A percentile compares a stretch with the other conserved stretches of the same genome.
Evolutionary conservation across 768 basidiomycete genomes (phyloP).

Genomic region (Hygrophorus russula): DNA sequence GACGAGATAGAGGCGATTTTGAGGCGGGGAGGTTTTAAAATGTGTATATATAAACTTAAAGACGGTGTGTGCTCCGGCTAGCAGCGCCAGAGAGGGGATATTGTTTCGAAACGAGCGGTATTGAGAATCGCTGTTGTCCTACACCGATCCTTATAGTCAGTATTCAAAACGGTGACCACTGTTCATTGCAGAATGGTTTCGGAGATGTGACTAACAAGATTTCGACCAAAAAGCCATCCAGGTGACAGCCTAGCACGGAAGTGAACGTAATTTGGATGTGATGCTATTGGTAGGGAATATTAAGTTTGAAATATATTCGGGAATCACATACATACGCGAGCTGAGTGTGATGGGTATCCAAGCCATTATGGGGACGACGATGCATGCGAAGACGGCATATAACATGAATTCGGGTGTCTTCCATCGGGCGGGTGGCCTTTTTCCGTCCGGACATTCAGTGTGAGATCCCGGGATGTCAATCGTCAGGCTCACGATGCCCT

Average conservation of each 20-base stretch:
- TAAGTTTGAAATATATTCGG: constrained; percentile 3
- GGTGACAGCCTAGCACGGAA: constrained; percentile 47
- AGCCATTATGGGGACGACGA: constrained; percentile 63
- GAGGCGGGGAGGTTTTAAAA: constrained; percentile 10
- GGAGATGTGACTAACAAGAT: constrained; percentile 51
- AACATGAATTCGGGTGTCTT: constrained; percentile 66
- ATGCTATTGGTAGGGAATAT: constrained; percentile 28
- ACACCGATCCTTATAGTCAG: constrained; percentile 5
- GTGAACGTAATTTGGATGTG: constrained; percentile 61
- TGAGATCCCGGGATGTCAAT: constrained; percentile 32
- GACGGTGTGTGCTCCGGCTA: constrained; percentile 40
- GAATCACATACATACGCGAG: constrained; percentile 41
- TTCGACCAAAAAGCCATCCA: constrained; percentile 78
- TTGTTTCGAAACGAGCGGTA: constrained; percentile 83
- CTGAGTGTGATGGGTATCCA: constrained; percentile 70
- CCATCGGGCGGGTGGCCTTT: constrained; percentile 51
- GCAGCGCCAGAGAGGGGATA: constrained; percentile 46
- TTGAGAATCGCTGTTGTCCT: constrained; percentile 93
- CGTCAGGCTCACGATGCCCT: constrained; percentile 32
- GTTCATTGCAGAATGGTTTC: neutral
- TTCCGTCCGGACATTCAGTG: no score
- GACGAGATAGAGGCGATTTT: constrained; percentile 26
- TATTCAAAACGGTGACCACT: neutral
- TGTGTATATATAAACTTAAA: constrained; percentile 41
- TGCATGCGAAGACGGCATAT: constrained; percentile 51